These are phyloP conservation scores for Tulasnella sp. DNA, from an alignment of 768 basidiomycete species.

Conservation along the genomic window DNA sequence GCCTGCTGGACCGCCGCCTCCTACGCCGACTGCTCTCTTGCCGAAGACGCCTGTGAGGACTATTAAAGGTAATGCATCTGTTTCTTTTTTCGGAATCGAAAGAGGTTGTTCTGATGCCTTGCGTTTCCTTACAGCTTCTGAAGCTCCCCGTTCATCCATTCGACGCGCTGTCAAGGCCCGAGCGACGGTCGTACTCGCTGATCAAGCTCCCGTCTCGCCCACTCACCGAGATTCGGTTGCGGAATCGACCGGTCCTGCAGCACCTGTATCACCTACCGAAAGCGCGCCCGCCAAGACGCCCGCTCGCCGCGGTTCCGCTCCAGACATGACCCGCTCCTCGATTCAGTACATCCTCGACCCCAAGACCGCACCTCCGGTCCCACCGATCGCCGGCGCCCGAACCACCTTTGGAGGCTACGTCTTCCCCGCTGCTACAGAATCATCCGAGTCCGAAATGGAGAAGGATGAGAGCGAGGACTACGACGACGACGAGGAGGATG, in stretches of 20 bases:
- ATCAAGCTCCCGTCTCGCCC: not conserved
- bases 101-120: not conserved
- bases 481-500: slow-evolving; percentile 4
- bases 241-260: not conserved
- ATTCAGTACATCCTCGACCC: not conserved
- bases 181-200: not conserved
- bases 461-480: not conserved
- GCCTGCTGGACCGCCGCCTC: not conserved
- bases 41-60: not conserved
- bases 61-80: not conserved
- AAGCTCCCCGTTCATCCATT: not conserved
- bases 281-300: not conserved
- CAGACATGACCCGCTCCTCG: not conserved
- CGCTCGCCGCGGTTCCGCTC: slow-evolving; percentile 1
- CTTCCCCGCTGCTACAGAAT: not conserved
- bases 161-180: not conserved
- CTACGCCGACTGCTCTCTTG: not conserved
- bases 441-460: not conserved
- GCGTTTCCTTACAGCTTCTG: not conserved
- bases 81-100: not conserved
- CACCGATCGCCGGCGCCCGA: not conserved
- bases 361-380: not conserved
- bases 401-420: not conserved
- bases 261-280: not conserved
- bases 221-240: not conserved